Evolutionary conservation across 345 rosid genomes (phyloP).

Genomic region (Xanthoceras sorbifolium): DNA sequence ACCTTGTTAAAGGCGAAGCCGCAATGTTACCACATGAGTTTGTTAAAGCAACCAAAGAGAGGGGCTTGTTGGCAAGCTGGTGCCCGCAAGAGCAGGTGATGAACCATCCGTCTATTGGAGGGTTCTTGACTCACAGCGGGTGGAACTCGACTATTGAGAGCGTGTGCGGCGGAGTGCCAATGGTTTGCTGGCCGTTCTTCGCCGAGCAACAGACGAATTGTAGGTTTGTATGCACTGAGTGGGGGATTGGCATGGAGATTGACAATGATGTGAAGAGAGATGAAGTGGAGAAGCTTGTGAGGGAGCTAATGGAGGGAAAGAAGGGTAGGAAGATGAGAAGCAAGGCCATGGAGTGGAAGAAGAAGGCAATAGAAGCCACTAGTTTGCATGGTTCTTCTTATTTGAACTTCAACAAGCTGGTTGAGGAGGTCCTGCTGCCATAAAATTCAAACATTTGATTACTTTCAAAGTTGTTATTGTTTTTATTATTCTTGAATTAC

Average conservation of each 20-base stretch:
- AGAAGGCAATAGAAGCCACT: not conserved
- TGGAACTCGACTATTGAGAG: not conserved
- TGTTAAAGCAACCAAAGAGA: not conserved
- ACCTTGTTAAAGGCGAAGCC: not conserved
- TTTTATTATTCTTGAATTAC: too few relatives aligned
- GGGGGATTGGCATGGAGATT: not conserved
- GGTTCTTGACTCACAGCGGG: not conserved
- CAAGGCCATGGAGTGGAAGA: not conserved
- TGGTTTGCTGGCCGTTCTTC: not conserved
- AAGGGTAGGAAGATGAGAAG: not conserved
- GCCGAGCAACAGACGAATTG: not conserved
- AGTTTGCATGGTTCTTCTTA: not conserved
- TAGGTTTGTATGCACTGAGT: not conserved
- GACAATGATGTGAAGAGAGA: conserved; percentile 3
- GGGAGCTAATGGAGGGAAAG: not conserved
- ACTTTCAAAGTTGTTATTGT: not conserved
- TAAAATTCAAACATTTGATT: not conserved
- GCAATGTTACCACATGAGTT: not conserved
- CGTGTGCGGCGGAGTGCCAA: not conserved
- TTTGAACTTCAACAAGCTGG: not conserved
- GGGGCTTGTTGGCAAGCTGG: not conserved
- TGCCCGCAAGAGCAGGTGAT: not conserved
- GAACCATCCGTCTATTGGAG: not conserved
- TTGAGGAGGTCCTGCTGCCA: not conserved
- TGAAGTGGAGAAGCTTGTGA: not conserved